A percentile compares a stretch with the other conserved stretches of the same genome.
Evolutionary conservation across 2,329 filamentous ascomycete species (phyloP).

Genomic region (Epichloe typhina): DNA sequence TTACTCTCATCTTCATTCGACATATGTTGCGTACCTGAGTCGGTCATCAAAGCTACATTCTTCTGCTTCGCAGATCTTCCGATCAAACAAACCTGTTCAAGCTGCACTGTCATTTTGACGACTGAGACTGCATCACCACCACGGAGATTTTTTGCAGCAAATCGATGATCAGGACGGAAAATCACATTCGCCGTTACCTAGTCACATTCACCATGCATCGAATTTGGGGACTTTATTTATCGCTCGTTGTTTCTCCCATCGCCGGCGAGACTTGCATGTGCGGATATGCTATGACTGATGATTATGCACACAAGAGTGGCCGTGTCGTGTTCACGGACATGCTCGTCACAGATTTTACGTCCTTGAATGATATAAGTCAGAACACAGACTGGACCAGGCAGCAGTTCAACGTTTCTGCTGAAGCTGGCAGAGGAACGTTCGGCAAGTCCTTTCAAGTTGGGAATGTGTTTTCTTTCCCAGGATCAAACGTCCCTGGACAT

Average conservation of each 20-base stretch:
- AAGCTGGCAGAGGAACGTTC: slow-evolving; percentile 46
- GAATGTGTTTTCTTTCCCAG: slow-evolving; percentile 44
- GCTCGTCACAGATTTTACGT: slow-evolving; percentile 59
- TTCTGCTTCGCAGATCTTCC: no score
- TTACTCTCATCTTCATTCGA: no score
- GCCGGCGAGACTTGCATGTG: slow-evolving; percentile 48
- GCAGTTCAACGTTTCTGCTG: slow-evolving; percentile 49
- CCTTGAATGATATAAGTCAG: slow-evolving; percentile 31
- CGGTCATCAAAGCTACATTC: no score
- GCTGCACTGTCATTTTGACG: background rate
- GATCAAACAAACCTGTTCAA: background rate
- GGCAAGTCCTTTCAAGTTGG: slow-evolving; percentile 47
- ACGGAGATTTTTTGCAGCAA: background rate
- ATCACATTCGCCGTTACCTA: background rate
- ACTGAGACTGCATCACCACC: background rate
- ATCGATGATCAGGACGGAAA: background rate
- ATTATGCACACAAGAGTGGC: slow-evolving; percentile 19
- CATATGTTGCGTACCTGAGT: no score
- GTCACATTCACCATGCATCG: background rate
- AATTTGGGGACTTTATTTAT: slow-evolving; percentile 2
- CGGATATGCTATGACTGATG: slow-evolving; percentile 47
- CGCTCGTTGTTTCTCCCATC: slow-evolving; percentile 7
- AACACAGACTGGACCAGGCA: slow-evolving; percentile 53
- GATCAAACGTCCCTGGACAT: slow-evolving; percentile 18
- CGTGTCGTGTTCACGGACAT: slow-evolving; percentile 51